These are phyloP conservation scores for Claviceps monticola DNA, from an alignment of 2,329 filamentous ascomycete genomes.

Conservation along the genomic window DNA sequence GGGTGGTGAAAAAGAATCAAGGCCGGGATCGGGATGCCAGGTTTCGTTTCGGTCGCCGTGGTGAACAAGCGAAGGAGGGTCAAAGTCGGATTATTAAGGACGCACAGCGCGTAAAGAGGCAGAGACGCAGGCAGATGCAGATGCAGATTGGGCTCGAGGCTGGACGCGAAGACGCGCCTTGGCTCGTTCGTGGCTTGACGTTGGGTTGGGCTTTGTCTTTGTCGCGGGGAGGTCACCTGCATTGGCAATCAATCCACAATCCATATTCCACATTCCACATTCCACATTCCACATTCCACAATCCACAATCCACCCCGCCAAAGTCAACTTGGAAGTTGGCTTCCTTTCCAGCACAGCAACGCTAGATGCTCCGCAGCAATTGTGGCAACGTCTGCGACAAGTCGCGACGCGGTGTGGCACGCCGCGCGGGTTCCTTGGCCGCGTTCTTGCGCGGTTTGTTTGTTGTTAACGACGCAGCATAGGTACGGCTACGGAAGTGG, in stretches of 20 bases:
- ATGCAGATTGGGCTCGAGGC: not conserved
- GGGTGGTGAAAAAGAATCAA: conserved; percentile 1
- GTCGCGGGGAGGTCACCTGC: not conserved
- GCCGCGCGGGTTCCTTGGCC: too few relatives aligned
- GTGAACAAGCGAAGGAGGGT: conserved; percentile 5
- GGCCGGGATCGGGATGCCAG: not conserved
- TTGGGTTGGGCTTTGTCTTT: not conserved
- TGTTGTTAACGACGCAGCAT: not conserved
- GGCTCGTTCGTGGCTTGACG: not conserved
- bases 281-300: too few relatives aligned
- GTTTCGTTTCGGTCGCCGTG: not conserved
- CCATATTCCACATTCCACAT: too few relatives aligned
- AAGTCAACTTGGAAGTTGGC: too few relatives aligned
- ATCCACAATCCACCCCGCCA: too few relatives aligned
- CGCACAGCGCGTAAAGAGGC: too few relatives aligned
- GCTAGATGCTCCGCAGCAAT: too few relatives aligned
- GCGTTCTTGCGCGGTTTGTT: not conserved
- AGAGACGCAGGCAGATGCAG: not conserved
- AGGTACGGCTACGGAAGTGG: too few relatives aligned
- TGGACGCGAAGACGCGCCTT: not conserved
- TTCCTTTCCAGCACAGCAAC: too few relatives aligned
- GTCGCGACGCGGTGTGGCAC: too few relatives aligned
- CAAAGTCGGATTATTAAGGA: not conserved
- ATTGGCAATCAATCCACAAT: not conserved
- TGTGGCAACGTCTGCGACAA: too few relatives aligned